Conservation (phyloP, 164 flowering plant species). For the Berberis thunbergii region DNA sequence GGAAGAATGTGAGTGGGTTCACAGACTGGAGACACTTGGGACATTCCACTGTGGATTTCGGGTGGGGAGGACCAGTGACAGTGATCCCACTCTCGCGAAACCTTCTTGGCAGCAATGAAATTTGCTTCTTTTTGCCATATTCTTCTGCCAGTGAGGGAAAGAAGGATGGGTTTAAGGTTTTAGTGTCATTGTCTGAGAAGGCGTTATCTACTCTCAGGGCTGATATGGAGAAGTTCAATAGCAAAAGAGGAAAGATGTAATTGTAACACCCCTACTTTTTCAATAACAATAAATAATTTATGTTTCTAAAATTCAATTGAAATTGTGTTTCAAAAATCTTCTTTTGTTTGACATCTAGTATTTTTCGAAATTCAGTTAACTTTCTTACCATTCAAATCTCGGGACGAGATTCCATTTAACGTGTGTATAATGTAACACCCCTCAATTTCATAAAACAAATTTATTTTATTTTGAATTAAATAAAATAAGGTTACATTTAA, state of each 20-base stretch:
- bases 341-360: no score
- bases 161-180: conserved; percentile 52
- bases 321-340: no score
- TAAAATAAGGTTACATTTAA: no score
- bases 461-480: no score
- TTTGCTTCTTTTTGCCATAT: conserved; percentile 66
- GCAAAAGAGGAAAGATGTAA: neutral
- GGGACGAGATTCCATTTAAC: no score
- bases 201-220: conserved; percentile 36
- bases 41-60: conserved; percentile 67
- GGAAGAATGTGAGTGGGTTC: conserved; percentile 58
- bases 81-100: conserved; percentile 53
- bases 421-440: no score
- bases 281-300: no score
- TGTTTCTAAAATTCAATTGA: no score
- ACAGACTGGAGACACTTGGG: conserved; percentile 83
- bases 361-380: no score
- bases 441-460: no score
- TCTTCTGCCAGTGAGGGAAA: conserved; percentile 30
- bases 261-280: no score
- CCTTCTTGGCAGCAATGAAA: conserved; percentile 57
- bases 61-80: conserved; percentile 73
- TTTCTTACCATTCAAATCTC: no score
- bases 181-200: conserved; percentile 35
- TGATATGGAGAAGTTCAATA: conserved; percentile 44